Evolutionary conservation across 257 asterid species (phyloP), one percentile per base, ranked within the genome.

Genomic region (Solanum peruvianum): DNA sequence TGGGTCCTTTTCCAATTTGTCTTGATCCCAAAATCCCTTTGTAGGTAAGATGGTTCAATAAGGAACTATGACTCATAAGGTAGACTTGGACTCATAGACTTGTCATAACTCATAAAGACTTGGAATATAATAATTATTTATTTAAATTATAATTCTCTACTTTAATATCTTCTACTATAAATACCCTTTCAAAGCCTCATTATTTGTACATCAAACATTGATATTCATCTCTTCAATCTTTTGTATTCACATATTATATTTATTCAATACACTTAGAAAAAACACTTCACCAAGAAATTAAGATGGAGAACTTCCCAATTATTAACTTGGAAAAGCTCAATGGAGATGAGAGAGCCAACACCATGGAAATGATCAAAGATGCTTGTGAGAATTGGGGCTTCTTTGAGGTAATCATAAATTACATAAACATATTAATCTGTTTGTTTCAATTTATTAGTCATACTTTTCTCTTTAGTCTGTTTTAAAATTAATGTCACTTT

Each of bases 341-440:
- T 77, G 90, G 90, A 10, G 62, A 16, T 64, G 87, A 77, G 45
- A 84, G 86, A 37, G 12, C 72, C 29, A 58, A 83, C 72, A 88
- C 88, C 56, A 84, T 87, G 89, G 87, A 45, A 23, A n/a, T 73
- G 52, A 87, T 84, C 0, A 84, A 84, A n/a, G 87, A 87, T 47
- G 89, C 87, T 4, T 87, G 89, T 33, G 89, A 87, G 45, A 87
- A 87, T n/a, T 87, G 90, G 90, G 90, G 88, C 27, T 88, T 88
- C 88, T 85, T 88, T 85, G 90, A 88, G 90, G 88, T 88, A 88
- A 23, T 10, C 14, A 47, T 0, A 77, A 1, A 7, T 44, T 4
- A 6, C 16, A 23, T 75, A 75, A 39, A 23, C 56, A 76, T 73
- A 72, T 72, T 72, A 35, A 16, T 9, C 16, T 4, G 0, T 35